Evolutionary conservation across 129 eudicot genomes (phyloP), one percentile per base, ranked within the genome.

Genomic region (Dittrichia graveolens): DNA sequence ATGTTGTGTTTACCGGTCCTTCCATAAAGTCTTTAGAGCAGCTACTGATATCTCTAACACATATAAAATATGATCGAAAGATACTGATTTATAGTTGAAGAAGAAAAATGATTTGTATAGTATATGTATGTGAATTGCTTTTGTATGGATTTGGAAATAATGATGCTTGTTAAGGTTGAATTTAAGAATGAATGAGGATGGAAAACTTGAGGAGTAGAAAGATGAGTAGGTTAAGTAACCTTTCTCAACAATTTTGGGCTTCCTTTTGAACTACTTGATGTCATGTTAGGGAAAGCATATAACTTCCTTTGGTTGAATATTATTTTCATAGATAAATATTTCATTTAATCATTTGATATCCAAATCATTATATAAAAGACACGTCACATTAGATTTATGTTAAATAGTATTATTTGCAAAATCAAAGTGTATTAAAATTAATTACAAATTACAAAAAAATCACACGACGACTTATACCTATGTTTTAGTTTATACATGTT

Each of bases 211-310:
- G 44, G 65, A 53, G 66, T 16, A 62, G 73, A 78, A 81, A 75
- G 66, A 79, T 79, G 74, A 67, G 74, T 31, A 14, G 74, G 48
- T 73, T 56, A 78, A 75, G 86, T 80, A 74, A 61, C 70, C 78
- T 61, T 60, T 57, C 71, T 75, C 68, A 53, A 54, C 73, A 70
- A 71, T 58, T 38, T 67, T 71, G 34, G 72, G 77, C 60, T 78
- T 62, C 43, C 82, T 78, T 78, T 62, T 78, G 72, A 59, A 62
- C 82, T 78, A 78, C 77, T 78, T 70, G 81, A 78, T 78, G 77
- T 78, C 77, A 78, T 71, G 73, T 62, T 71, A 71, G 82, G 77
- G 82, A 78, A 78, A 78, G 82, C 82, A 78, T 78, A 76, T 66
- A 66, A 46, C 48, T 76, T 76, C 9, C 74, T 56, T 75, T 34